A percentile compares a stretch with the other conserved stretches of the same genome.
phyloP scores from a whole-genome alignment of 768 basidiomycete species.

The Butyriboletus loyo region DNA sequence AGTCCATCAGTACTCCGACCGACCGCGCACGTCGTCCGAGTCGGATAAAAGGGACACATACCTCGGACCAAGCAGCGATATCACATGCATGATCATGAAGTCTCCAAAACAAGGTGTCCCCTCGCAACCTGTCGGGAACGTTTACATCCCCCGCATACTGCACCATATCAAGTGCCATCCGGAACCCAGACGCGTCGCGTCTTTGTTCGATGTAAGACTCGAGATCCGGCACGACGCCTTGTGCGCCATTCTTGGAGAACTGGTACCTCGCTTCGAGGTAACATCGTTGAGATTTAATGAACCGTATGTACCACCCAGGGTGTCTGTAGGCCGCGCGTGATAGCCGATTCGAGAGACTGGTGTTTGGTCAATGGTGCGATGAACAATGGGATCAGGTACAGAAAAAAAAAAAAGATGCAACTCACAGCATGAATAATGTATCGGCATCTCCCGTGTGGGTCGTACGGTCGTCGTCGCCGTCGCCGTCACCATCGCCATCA shows the following conservation, averaged over 20 bases:
- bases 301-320: slow-evolving; percentile 41
- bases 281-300: slow-evolving; percentile 35
- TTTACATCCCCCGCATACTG: slow-evolving; percentile 49
- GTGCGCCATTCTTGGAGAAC: slow-evolving; percentile 23
- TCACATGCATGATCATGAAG: slow-evolving; percentile 44
- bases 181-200: slow-evolving; percentile 47
- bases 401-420: slow-evolving; percentile 9
- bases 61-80: slow-evolving; percentile 53
- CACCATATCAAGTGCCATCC: slow-evolving; percentile 50
- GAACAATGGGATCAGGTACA: slow-evolving; percentile 1
- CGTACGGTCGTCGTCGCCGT: too few relatives aligned
- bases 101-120: slow-evolving; percentile 26
- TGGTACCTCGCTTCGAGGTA: slow-evolving; percentile 34
- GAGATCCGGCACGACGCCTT: slow-evolving; percentile 34
- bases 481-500: too few relatives aligned
- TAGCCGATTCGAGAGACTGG: slow-evolving; percentile 40
- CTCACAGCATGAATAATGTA: slow-evolving; percentile 24
- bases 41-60: slow-evolving; percentile 26
- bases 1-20: background rate
- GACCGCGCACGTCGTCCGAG: too few relatives aligned
- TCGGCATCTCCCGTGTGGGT: slow-evolving; percentile 7
- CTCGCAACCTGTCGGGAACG: slow-evolving; percentile 32
- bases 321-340: slow-evolving; percentile 34
- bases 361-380: too few relatives aligned
- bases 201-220: slow-evolving; percentile 47